Percentiles rank a stretch among this genome's conserved stretches.
Evolutionary conservation across 768 basidiomycete species (phyloP).

Genomic region (Leccinum arenicola): DNA sequence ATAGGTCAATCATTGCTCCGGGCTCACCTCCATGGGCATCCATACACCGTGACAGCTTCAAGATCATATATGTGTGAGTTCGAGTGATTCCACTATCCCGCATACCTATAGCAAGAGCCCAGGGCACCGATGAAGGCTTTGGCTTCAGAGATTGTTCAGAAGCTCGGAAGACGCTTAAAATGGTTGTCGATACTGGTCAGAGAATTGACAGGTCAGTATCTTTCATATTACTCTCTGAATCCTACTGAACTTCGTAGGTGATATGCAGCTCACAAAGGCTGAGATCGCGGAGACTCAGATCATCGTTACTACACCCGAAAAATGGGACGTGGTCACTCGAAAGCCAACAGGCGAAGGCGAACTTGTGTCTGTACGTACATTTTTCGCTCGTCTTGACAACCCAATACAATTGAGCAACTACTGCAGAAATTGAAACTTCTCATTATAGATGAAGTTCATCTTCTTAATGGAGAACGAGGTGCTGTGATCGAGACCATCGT

Average conservation of each 20-base stretch:
- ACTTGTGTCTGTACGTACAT: conserved; percentile 72
- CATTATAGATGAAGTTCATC: conserved; percentile 96
- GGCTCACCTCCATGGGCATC: conserved; percentile 39
- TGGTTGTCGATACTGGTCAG: conserved; percentile 87
- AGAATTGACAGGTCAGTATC: conserved; percentile 76
- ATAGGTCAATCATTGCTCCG: conserved; percentile 38
- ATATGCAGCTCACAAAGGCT: conserved; percentile 94
- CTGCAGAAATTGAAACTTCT: conserved; percentile 83
- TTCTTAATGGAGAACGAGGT: conserved; percentile 96
- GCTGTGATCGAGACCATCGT: conserved; percentile 99
- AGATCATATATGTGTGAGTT: conserved; percentile 92
- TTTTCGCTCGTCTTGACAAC: background rate
- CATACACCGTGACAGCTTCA: conserved; percentile 75
- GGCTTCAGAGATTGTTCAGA: conserved; percentile 92
- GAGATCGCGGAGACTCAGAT: conserved; percentile 96
- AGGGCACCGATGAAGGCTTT: conserved; percentile 99
- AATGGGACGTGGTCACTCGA: conserved; percentile 99
- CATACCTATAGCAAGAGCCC: background rate
- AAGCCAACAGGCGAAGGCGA: conserved; percentile 98
- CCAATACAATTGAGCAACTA: background rate
- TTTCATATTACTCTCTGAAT: background rate
- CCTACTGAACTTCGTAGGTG: conserved; percentile 42
- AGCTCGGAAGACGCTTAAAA: conserved; percentile 82
- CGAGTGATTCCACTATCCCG: background rate
- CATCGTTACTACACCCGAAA: conserved; percentile 98